A percentile compares a stretch with the other conserved stretches of the same genome.
phyloP scores from a whole-genome alignment of 2,329 filamentous ascomycete species.

The Juglanconis sp. region DNA sequence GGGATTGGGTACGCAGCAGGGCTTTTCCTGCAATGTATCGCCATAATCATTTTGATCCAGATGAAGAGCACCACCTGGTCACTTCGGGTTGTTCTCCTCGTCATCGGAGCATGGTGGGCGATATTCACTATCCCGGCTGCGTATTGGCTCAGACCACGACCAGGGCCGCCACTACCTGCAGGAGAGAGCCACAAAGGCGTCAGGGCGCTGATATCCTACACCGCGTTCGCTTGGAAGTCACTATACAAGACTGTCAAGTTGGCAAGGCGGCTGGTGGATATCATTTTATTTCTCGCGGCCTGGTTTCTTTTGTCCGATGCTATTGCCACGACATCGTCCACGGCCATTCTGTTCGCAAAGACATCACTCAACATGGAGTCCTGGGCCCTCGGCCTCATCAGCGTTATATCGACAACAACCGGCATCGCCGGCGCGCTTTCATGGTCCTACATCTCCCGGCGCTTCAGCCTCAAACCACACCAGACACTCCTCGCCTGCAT shows the following conservation, averaged over 20 bases:
- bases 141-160: constrained; percentile 81
- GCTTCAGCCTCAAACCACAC: constrained; percentile 68
- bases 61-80: constrained; percentile 79
- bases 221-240: constrained; percentile 81
- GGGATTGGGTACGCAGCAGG: constrained; percentile 91
- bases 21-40: constrained; percentile 76
- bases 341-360: constrained; percentile 93
- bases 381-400: constrained; percentile 85
- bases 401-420: constrained; percentile 80
- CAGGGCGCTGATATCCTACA: constrained; percentile 64
- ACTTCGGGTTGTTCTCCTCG: constrained; percentile 79
- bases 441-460: constrained; percentile 76
- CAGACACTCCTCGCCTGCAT: constrained; percentile 95
- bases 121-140: constrained; percentile 85
- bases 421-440: constrained; percentile 86
- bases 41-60: constrained; percentile 71
- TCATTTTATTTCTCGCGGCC: constrained; percentile 74
- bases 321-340: constrained; percentile 90
- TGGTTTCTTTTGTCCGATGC: constrained; percentile 96
- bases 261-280: constrained; percentile 69
- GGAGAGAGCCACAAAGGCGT: constrained; percentile 34
- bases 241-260: constrained; percentile 76
- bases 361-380: constrained; percentile 87
- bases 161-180: constrained; percentile 72
- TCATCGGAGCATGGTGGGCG: constrained; percentile 91